Conservation (phyloP, 495 filamentous ascomycete species). For the Penicillium bialowiezense region DNA sequence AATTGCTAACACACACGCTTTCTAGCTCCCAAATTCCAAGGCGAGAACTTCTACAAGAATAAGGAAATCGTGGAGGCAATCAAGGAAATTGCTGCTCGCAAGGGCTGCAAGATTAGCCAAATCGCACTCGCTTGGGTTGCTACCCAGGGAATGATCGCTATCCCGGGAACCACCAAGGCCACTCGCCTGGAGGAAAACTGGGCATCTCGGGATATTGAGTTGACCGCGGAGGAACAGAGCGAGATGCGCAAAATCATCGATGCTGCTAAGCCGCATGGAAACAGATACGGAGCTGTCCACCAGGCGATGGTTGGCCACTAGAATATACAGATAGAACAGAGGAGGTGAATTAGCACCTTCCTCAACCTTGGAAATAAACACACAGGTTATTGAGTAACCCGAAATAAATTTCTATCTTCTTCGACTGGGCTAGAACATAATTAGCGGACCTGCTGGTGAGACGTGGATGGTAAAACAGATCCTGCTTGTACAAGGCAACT, state of each 20-base stretch:
- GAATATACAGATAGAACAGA: neutral
- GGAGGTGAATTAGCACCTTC: neutral
- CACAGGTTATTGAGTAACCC: too few relatives aligned
- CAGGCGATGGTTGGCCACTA: conserved; percentile 43
- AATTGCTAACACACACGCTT: neutral
- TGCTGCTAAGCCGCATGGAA: conserved; percentile 36
- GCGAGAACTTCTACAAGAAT: conserved; percentile 51
- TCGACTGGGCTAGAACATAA: too few relatives aligned
- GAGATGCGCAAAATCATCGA: conserved; percentile 41
- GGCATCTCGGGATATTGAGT: conserved; percentile 35
- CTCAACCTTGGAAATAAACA: too few relatives aligned
- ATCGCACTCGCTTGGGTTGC: conserved; percentile 48
- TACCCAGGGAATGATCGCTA: conserved; percentile 45
- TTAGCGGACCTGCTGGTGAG: too few relatives aligned
- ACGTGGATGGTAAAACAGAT: too few relatives aligned
- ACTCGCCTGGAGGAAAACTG: conserved; percentile 41
- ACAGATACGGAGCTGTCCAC: conserved; percentile 27
- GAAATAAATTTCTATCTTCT: too few relatives aligned
- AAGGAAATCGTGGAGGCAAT: conserved; percentile 42
- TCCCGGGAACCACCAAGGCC: conserved; percentile 48
- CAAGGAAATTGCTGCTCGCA: conserved; percentile 37
- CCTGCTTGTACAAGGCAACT: too few relatives aligned
- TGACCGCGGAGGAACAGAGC: conserved; percentile 32
- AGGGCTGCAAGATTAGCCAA: conserved; percentile 37
- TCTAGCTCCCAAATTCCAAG: conserved; percentile 46